Percentiles rank a stretch among this genome's conserved stretches.
Conservation (phyloP, 495 filamentous ascomycete species). For the Diplogelasinospora grovesii region DNA sequence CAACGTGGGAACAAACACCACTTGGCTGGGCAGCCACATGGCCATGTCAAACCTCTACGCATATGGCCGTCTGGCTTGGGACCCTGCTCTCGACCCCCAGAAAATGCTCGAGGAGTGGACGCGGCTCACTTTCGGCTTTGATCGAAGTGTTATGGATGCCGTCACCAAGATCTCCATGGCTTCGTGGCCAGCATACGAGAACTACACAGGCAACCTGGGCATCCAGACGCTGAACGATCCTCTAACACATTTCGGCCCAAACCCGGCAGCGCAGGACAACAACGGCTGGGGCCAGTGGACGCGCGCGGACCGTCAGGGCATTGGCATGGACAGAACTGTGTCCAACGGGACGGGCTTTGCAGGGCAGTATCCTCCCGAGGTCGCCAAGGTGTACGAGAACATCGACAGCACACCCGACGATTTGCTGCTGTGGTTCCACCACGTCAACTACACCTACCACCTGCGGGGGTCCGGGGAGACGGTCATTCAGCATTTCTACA, state of each 20-base stretch:
- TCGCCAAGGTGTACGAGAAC: constrained; percentile 51
- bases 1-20: constrained; percentile 60
- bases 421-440: constrained; percentile 69
- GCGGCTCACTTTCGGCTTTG: constrained; percentile 54
- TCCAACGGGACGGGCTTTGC: constrained; percentile 57
- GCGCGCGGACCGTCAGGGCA: constrained; percentile 48
- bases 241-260: constrained; percentile 60
- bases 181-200: constrained; percentile 66
- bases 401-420: constrained; percentile 62
- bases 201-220: constrained; percentile 64
- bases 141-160: constrained; percentile 46
- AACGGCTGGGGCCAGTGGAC: constrained; percentile 74
- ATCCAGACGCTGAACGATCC: constrained; percentile 67
- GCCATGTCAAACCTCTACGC: constrained; percentile 70
- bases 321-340: constrained; percentile 70
- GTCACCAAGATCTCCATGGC: constrained; percentile 60
- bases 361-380: constrained; percentile 58
- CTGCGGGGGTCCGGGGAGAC: constrained; percentile 56
- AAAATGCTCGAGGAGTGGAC: constrained; percentile 58
- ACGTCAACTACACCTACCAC: constrained; percentile 59
- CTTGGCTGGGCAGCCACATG: constrained; percentile 62
- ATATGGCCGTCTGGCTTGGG: constrained; percentile 61
- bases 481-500: constrained; percentile 72
- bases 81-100: constrained; percentile 41
- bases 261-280: constrained; percentile 57